Evolutionary conservation across 2,329 filamentous ascomycete species (phyloP).

Genomic region (Sphaerostilbella broomeana): DNA sequence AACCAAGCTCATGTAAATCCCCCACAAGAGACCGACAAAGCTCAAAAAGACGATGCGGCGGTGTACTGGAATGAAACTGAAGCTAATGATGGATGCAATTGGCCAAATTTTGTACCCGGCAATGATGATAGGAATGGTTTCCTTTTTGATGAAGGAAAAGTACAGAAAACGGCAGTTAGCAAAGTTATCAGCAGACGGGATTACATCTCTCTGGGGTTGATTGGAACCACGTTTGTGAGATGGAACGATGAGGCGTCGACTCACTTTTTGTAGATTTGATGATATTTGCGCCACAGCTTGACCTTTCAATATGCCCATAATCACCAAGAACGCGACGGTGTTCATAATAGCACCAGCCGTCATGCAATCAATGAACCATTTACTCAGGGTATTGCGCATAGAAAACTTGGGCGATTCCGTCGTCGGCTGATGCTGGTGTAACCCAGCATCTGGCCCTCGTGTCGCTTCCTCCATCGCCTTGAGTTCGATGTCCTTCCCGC

Average conservation of each 20-base stretch:
- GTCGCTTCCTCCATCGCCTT: constrained; percentile 20
- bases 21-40: constrained; percentile 43
- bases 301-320: constrained; percentile 41
- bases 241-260: constrained; percentile 4
- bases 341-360: constrained; percentile 41
- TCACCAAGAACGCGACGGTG: constrained; percentile 38
- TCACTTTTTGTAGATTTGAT: constrained; percentile 32
- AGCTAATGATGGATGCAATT: constrained; percentile 44
- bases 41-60: constrained; percentile 43
- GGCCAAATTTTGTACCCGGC: constrained; percentile 48
- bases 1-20: constrained; percentile 45
- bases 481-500: constrained; percentile 25
- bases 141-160: constrained; percentile 18
- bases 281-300: constrained; percentile 31
- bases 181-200: no score
- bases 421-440: not conserved
- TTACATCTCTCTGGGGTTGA: no score
- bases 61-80: constrained; percentile 43
- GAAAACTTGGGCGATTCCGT: constrained; percentile 28
- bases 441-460: not conserved
- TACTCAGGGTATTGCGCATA: constrained; percentile 36
- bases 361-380: constrained; percentile 47
- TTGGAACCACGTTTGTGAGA: not conserved
- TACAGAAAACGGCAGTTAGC: no score
- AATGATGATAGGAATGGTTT: constrained; percentile 43